Base-by-base conservation (phyloP, 345 rosid species). In the Boechera retrofracta region DNA sequence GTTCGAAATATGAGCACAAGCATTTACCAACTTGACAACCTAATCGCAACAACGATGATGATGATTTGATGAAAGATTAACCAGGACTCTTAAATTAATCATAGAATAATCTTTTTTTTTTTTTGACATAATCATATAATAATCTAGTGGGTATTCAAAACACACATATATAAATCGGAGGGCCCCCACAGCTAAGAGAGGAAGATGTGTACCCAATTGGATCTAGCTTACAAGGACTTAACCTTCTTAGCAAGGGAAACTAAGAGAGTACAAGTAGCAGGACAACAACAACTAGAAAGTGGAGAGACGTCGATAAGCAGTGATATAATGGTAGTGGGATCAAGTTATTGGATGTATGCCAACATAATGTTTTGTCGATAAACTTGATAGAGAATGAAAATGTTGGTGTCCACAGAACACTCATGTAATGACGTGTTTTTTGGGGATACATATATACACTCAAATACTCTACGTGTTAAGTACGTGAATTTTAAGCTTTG, bases 301-400 rank as follows among this genome's bases (percentile, higher is more conserved):
- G 41, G 73, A 38, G 42, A 57, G 48, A 75, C 67, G 57, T 65
- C 72, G 26, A 42, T 42, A 13, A 36, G 8, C 36, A 60, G 0
- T 42, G 79, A 29, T 75, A 44, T 38, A 48, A 11, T 49, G 31
- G 76, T 61, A 48, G 28, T 61, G 51, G 32, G 62, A 52, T 52
- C 31, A 52, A 52, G 57, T 13, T 24, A 52, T 52, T 51, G 10
- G 31, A 52, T 52, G 12, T 52, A 21, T 52, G 57, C 13, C 31
- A 69, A 77, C 51, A 53, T 24, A 42, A 33, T 69, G 71, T 76
- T 68, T 41, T 62, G 70, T 61, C 64, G 56, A 76, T 69, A 1
- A 42, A 76, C 56, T 41, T 62, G 48, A 70, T 42, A 53, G 24
- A 53, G 75, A 35, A 69, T 69, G 51, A 62, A 53, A 42, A 24